Percentiles rank a stretch among this genome's conserved stretches.
These are phyloP conservation scores for Aspergillus bertholletiae DNA, from an alignment of 495 filamentous ascomycete genomes.

Conservation along the genomic window DNA sequence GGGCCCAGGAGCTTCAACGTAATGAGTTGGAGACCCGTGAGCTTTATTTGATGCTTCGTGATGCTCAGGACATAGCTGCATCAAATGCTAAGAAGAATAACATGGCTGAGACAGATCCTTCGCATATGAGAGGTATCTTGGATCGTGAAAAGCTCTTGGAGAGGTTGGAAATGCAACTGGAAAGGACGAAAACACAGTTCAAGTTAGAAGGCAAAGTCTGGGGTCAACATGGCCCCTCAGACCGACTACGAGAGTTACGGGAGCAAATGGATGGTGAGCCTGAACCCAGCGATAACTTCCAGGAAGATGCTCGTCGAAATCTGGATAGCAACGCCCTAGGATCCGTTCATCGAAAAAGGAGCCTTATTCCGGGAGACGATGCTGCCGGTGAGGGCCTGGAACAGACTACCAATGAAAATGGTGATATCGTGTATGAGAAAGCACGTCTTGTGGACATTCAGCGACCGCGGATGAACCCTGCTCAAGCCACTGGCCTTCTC, in stretches of 20 bases:
- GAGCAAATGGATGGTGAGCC: slow-evolving; percentile 84
- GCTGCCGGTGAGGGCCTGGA: slow-evolving; percentile 29
- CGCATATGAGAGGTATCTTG: slow-evolving; percentile 85
- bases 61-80: slow-evolving; percentile 93
- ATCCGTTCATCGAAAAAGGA: slow-evolving; percentile 60
- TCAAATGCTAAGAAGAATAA: slow-evolving; percentile 73
- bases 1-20: slow-evolving; percentile 88
- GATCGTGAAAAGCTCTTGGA: slow-evolving; percentile 90
- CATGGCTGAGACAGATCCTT: slow-evolving; percentile 58
- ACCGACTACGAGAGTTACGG: slow-evolving; percentile 84
- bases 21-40: slow-evolving; percentile 95
- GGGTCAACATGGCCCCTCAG: slow-evolving; percentile 83
- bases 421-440: slow-evolving; percentile 57
- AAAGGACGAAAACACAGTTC: slow-evolving; percentile 95
- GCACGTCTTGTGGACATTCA: slow-evolving; percentile 64
- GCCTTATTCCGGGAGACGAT: slow-evolving; percentile 46
- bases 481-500: slow-evolving; percentile 70
- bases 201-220: slow-evolving; percentile 95
- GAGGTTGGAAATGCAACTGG: slow-evolving; percentile 87
- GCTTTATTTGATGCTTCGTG: slow-evolving; percentile 95
- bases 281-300: slow-evolving; percentile 46
- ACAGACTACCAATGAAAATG: slow-evolving; percentile 35
- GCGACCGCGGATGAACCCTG: slow-evolving; percentile 69
- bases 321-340: slow-evolving; percentile 59
- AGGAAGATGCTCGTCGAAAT: slow-evolving; percentile 46